Conservation (phyloP, 148 eudicot genomes). For the Rhododendron mucronatum region DNA sequence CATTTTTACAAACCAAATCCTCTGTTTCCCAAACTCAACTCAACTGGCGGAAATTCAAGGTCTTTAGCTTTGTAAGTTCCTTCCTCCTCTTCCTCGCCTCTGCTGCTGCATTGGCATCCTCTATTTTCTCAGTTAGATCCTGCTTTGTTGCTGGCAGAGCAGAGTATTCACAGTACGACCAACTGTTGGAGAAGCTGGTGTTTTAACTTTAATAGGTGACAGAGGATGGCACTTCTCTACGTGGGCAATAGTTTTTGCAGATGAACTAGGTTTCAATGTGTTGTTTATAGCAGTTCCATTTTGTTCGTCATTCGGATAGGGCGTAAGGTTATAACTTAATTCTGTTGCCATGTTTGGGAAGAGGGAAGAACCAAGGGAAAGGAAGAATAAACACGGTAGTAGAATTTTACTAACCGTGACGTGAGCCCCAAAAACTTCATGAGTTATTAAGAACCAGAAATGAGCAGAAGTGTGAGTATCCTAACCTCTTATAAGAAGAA, state of each 20-base stretch:
- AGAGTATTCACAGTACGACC: background rate
- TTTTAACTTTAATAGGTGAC: background rate
- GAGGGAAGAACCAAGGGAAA: background rate
- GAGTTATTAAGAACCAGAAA: too few relatives aligned
- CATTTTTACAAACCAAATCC: background rate
- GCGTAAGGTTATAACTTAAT: background rate
- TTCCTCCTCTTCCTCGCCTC: slow-evolving; percentile 55
- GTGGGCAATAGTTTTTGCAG: slow-evolving; percentile 2
- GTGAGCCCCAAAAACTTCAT: too few relatives aligned
- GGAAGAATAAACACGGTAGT: too few relatives aligned
- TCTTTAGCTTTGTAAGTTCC: slow-evolving; percentile 44
- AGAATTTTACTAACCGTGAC: too few relatives aligned
- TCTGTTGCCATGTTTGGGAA: background rate
- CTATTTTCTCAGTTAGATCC: slow-evolving; percentile 13
- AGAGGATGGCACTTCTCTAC: background rate
- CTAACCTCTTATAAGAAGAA: too few relatives aligned
- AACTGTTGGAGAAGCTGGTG: background rate
- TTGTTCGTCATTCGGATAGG: background rate
- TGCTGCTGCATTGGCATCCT: slow-evolving; percentile 29
- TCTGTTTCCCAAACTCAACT: background rate
- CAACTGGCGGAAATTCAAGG: slow-evolving; percentile 13
- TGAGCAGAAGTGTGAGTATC: too few relatives aligned
- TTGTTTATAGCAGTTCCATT: slow-evolving; percentile 1
- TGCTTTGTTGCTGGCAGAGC: background rate
- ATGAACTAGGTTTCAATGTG: slow-evolving; percentile 12